Evolutionary conservation across 257 asterid species (phyloP), one percentile per base, ranked within the genome.

Genomic region (Solanum etuberosum): DNA sequence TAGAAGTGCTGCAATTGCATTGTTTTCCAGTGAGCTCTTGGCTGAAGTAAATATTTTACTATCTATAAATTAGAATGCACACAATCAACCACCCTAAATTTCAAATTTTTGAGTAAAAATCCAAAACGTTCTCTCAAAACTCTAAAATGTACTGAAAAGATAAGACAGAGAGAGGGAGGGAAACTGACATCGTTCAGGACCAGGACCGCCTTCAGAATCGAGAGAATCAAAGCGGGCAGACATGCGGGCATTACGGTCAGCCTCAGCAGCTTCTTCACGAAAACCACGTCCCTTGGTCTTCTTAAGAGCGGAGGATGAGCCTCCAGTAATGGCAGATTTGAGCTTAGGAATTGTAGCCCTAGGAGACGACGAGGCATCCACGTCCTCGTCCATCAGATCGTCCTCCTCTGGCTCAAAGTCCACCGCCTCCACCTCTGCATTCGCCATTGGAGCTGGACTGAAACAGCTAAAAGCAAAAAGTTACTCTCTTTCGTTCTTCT

Each of bases 271-370:
- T 91, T 95, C 99, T 87, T 94, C 97, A 12, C 94, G 96, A 87
- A 97, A 97, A 3, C 99, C 99, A 16, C 99, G 98, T 86, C 99
- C 99, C 88, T 97, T 97, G 20, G 98, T 94, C 92, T 93, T 97
- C 94, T 92, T 95, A 1, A 97, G 93, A 35, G 92, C 96, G 61
- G 95, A 81, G 14, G 94, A 89, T 70, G 94, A 94, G 67, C 96
- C 98, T 35, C 98, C 97, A 37, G 98, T 90, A 84, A 97, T 94
- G 81, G 99, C 96, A 85, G 99, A 97, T 90, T 92, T 97, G 83
- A 97, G 94, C 73, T 96, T 93, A 65, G 96, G 99, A 40, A 67
- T 76, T 23, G 94, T 87, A 65, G 96, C 93, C 91, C 89, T 89
- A 51, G 93, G 91, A 12, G 91, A 86, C 32, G 88, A 86, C 25